phyloP scores from a whole-genome alignment of 768 basidiomycete species.

The Rhodotorula kratochvilovae region DNA sequence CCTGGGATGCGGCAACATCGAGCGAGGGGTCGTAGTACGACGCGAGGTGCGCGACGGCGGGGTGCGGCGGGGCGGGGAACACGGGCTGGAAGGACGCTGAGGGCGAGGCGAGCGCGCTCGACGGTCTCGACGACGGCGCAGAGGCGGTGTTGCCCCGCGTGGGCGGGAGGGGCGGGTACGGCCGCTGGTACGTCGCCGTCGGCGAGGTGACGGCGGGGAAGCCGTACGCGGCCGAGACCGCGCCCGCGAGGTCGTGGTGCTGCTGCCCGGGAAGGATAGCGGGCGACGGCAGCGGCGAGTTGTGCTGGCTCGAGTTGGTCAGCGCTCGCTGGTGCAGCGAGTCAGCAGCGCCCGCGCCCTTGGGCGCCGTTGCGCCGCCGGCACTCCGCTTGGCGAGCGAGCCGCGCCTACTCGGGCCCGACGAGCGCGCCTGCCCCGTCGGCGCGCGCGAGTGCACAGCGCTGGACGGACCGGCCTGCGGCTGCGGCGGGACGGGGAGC shows the following conservation, averaged over 20 bases:
- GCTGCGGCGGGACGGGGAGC: neutral
- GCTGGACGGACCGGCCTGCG: neutral
- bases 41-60: neutral
- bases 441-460: neutral
- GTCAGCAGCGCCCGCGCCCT: neutral
- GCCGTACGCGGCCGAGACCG: neutral
- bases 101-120: neutral
- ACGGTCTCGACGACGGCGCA: neutral
- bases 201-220: neutral
- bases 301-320: slow-evolving; percentile 10
- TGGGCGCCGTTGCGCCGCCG: neutral
- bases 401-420: neutral
- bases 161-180: slow-evolving; percentile 16
- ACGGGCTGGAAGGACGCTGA: neutral
- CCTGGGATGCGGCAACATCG: neutral
- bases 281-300: slow-evolving; percentile 27
- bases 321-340: neutral
- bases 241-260: neutral
- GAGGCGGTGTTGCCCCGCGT: neutral
- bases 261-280: neutral
- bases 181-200: slow-evolving; percentile 17
- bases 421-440: neutral
- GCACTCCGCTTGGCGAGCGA: neutral
- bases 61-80: neutral
- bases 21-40: neutral